Evolutionary conservation across 2,329 filamentous ascomycete genomes (phyloP).

Genomic region (Penicillium sumatraense): DNA sequence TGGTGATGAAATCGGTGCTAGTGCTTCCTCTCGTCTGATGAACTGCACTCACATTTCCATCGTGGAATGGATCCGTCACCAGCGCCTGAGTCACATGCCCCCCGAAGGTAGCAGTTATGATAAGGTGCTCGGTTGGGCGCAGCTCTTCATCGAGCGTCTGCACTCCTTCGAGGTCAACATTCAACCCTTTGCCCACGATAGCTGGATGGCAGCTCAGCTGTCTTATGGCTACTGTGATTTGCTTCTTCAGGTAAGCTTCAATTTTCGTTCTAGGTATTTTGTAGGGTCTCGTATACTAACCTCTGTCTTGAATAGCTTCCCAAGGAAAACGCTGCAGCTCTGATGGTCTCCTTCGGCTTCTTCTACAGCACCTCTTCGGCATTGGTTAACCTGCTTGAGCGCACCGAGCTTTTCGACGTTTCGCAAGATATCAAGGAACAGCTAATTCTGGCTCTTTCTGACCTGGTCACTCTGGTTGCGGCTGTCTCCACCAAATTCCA

Average conservation of each 20-base stretch:
- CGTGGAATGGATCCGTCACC: constrained; percentile 43
- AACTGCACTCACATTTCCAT: constrained; percentile 32
- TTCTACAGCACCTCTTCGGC: constrained; percentile 55
- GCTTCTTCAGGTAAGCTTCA: constrained; percentile 54
- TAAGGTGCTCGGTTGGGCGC: constrained; percentile 46
- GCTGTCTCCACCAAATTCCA: constrained; percentile 44
- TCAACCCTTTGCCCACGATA: constrained; percentile 42
- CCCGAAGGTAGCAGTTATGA: constrained; percentile 48
- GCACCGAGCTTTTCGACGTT: constrained; percentile 52
- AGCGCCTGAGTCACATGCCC: constrained; percentile 46
- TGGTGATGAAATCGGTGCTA: constrained; percentile 34
- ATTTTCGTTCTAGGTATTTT: too few relatives aligned
- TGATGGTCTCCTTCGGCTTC: constrained; percentile 57
- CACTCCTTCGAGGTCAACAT: constrained; percentile 44
- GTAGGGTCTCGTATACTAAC: too few relatives aligned
- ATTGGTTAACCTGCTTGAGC: constrained; percentile 50
- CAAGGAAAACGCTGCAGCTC: constrained; percentile 36
- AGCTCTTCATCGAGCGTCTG: constrained; percentile 44
- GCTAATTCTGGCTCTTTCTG: constrained; percentile 44
- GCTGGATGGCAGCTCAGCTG: constrained; percentile 50
- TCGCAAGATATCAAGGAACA: constrained; percentile 55
- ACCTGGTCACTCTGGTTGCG: constrained; percentile 38
- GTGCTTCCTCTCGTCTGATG: constrained; percentile 33
- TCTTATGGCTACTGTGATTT: constrained; percentile 54
- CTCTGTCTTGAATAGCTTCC: constrained; percentile 17